A percentile compares a stretch with the other conserved stretches of the same genome.
Conservation (phyloP, 169 alveolate species). For the Eimeria mitis region DNA sequence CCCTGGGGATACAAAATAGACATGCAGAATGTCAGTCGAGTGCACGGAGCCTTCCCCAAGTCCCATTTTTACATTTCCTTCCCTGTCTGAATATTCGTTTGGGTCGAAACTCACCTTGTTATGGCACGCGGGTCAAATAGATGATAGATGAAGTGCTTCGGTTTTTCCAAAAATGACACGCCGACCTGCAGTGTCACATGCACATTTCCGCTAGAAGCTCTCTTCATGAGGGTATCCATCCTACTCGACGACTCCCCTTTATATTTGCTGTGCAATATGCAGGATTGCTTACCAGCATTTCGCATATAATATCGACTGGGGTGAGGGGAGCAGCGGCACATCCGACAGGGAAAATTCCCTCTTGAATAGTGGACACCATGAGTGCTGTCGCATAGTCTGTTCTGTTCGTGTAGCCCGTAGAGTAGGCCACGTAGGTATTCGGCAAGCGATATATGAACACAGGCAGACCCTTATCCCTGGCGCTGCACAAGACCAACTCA, state of each 20-base stretch:
- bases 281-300: conserved; percentile 82
- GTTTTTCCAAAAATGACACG: conserved; percentile 83
- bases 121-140: conserved; percentile 86
- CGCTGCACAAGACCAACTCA: conserved; percentile 84
- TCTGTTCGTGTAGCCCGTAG: conserved; percentile 87
- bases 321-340: conserved; percentile 88
- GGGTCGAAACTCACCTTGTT: conserved; percentile 62
- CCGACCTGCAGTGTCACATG: conserved; percentile 68
- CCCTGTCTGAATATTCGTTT: background rate
- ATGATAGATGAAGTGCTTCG: conserved; percentile 86
- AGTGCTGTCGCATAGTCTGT: conserved; percentile 88
- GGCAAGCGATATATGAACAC: conserved; percentile 86
- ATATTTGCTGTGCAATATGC: background rate
- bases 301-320: conserved; percentile 86
- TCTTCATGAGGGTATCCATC: background rate
- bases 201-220: background rate
- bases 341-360: conserved; percentile 87
- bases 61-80: background rate
- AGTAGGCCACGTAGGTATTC: conserved; percentile 86
- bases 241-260: background rate
- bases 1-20: conserved; percentile 31
- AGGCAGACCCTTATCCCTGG: conserved; percentile 85
- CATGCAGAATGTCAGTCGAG: background rate
- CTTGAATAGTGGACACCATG: conserved; percentile 85
- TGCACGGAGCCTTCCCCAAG: background rate